These are phyloP conservation scores for Umbilicus rupestris DNA, from an alignment of 164 flowering plant species.

Conservation along the genomic window DNA sequence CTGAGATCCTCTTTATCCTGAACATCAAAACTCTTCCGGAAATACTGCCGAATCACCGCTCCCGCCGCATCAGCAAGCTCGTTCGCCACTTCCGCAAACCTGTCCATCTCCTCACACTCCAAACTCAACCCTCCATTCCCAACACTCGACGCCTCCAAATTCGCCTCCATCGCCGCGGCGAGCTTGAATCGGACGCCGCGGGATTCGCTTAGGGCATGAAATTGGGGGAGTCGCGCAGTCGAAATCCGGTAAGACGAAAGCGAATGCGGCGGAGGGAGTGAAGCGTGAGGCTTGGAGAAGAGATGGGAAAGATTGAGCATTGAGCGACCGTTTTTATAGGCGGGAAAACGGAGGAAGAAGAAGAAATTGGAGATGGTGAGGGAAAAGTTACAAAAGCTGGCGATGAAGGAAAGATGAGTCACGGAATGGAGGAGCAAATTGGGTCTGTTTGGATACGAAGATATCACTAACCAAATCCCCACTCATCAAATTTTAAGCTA, in stretches of 20 bases:
- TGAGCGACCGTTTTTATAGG: not conserved
- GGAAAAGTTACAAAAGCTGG: not conserved
- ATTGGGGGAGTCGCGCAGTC: not conserved
- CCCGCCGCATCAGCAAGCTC: constrained; percentile 81
- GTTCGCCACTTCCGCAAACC: constrained; percentile 56
- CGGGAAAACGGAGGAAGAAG: not conserved
- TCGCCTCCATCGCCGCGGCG: not conserved
- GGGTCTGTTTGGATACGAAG: not conserved
- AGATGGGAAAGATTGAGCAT: constrained; percentile 7
- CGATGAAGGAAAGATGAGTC: not conserved
- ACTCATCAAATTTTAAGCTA: too few species aligned
- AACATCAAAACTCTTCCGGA: constrained; percentile 71
- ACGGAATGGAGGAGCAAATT: not conserved
- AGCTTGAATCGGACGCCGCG: not conserved
- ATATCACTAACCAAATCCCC: not conserved
- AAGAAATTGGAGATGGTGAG: not conserved
- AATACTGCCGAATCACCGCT: constrained; percentile 65
- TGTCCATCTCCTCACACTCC: constrained; percentile 26
- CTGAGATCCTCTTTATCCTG: constrained; percentile 72
- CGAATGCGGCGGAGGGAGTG: not conserved
- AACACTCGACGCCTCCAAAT: not conserved
- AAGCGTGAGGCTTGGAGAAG: not conserved
- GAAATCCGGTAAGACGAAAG: not conserved
- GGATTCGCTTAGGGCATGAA: not conserved
- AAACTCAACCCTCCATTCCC: not conserved